These are phyloP conservation scores for Alternaria sp. DNA, from an alignment of 2,329 filamentous ascomycete genomes.

Conservation along the genomic window DNA sequence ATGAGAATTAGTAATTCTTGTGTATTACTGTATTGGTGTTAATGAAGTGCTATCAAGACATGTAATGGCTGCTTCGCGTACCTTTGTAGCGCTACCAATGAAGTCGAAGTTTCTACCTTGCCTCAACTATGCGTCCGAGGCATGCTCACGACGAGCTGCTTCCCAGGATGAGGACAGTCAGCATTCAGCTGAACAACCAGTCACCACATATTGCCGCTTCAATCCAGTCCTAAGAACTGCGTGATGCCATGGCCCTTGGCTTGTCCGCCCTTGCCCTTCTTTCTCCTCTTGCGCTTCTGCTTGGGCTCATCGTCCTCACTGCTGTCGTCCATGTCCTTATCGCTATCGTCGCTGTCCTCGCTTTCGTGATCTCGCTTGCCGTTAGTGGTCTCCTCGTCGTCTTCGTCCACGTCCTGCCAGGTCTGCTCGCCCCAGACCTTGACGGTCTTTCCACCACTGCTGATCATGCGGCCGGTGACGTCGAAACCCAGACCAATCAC, in stretches of 20 bases:
- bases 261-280: constrained; percentile 46
- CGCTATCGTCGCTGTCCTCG: constrained; percentile 47
- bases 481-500: constrained; percentile 86
- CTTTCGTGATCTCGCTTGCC: constrained; percentile 50
- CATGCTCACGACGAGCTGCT: background rate
- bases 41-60: background rate
- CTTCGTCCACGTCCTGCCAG: constrained; percentile 56
- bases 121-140: background rate
- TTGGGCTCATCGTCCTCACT: constrained; percentile 54
- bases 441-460: constrained; percentile 81
- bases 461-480: constrained; percentile 83
- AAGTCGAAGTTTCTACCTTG: background rate
- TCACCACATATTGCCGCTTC: background rate
- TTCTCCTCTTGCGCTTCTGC: constrained; percentile 53
- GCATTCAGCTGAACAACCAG: background rate
- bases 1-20: background rate
- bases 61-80: background rate
- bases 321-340: constrained; percentile 45
- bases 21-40: background rate
- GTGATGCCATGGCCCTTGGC: constrained; percentile 43
- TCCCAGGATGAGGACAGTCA: background rate
- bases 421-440: constrained; percentile 87
- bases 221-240: constrained; percentile 45
- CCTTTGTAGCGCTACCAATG: background rate
- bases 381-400: constrained; percentile 54